phyloP scores from a whole-genome alignment of 176 grass and related monocot species.

The Pontederia paniculata region DNA sequence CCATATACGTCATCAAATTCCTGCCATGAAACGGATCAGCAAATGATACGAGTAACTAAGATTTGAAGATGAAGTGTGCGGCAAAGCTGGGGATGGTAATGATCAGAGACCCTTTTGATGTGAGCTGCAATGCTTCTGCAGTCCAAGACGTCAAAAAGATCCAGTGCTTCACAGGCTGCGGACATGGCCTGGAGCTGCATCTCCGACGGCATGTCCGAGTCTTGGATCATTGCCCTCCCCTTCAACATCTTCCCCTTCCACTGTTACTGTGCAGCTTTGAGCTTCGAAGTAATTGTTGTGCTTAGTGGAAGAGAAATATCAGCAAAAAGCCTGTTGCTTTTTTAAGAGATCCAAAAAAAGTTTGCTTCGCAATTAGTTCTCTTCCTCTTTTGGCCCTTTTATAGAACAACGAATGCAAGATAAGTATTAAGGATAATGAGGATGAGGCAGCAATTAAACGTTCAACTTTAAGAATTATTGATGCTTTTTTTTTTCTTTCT shows the following conservation, averaged over 20 bases:
- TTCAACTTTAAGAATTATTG: not conserved
- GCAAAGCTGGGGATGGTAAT: not conserved
- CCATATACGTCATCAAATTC: constrained; percentile 83
- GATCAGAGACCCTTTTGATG: constrained; percentile 66
- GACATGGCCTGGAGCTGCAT: constrained; percentile 88
- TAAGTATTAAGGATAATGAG: not conserved
- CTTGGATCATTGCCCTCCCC: constrained; percentile 88
- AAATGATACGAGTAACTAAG: not conserved
- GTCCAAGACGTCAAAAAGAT: constrained; percentile 82
- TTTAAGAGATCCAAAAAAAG: not conserved
- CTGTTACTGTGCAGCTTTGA: not conserved
- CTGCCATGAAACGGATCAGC: constrained; percentile 22
- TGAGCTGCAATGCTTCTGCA: constrained; percentile 68
- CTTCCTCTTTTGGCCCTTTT: constrained; percentile 8
- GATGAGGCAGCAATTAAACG: constrained; percentile 1
- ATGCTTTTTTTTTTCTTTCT: too few species aligned
- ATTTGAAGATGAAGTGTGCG: not conserved
- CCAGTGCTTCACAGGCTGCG: constrained; percentile 65
- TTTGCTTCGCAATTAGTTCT: not conserved
- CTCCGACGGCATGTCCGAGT: constrained; percentile 91
- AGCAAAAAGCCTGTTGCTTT: not conserved
- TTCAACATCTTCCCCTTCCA: constrained; percentile 45
- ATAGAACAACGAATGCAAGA: not conserved
- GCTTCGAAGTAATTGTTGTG: not conserved
- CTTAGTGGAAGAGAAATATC: not conserved